phyloP scores from a whole-genome alignment of 2,329 filamentous ascomycete genomes.

The Corynespora cassiicola region DNA sequence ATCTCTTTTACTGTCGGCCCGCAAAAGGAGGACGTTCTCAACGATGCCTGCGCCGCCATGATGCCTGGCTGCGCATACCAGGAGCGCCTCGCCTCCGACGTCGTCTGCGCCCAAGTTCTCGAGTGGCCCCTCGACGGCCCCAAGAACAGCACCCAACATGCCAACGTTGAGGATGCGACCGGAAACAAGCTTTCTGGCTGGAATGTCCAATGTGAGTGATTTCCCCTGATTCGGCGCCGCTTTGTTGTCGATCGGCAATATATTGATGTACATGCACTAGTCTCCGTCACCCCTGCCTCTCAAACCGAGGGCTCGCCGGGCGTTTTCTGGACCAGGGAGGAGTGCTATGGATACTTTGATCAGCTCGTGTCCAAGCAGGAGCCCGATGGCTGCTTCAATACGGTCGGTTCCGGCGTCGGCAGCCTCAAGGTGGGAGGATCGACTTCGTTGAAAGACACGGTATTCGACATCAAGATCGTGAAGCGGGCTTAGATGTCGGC shows the following conservation, averaged over 20 bases:
- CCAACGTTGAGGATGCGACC: conserved; percentile 17
- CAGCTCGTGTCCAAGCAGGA: conserved; percentile 23
- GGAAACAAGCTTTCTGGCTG: conserved; percentile 25
- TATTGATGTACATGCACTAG: conserved; percentile 17
- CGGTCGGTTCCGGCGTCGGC: conserved; percentile 25
- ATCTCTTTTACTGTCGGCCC: conserved; percentile 27
- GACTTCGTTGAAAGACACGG: conserved; percentile 24
- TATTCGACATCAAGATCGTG: conserved; percentile 30
- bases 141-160: conserved; percentile 24
- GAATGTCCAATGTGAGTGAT: conserved; percentile 26
- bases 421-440: conserved; percentile 28
- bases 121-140: conserved; percentile 23
- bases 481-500: conserved; percentile 6
- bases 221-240: not conserved
- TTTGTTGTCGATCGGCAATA: not conserved
- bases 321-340: conserved; percentile 28
- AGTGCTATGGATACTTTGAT: conserved; percentile 38
- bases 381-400: conserved; percentile 26
- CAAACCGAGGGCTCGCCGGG: conserved; percentile 18
- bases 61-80: conserved; percentile 33
- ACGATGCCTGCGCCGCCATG: conserved; percentile 35
- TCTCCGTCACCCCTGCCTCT: conserved; percentile 28
- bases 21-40: conserved; percentile 23
- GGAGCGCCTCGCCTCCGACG: conserved; percentile 16
- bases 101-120: conserved; percentile 22